Evolutionary conservation across 2,329 filamentous ascomycete species (phyloP).

Genomic region (Aspergillus japonicus): DNA sequence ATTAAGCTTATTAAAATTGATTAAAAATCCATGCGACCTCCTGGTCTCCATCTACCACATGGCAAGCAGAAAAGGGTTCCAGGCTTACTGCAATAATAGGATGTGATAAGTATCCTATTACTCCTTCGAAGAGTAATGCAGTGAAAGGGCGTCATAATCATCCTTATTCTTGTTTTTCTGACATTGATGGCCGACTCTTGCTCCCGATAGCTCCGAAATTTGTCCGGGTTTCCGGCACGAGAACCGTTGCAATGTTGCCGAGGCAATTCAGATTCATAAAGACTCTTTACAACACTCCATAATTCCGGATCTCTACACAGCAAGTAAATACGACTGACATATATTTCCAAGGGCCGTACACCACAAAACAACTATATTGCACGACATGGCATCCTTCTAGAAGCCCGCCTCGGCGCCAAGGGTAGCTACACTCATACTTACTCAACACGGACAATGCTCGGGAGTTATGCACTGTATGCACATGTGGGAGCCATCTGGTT

Average conservation of each 20-base stretch:
- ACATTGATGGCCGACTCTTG: no score
- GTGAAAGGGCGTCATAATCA: neutral
- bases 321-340: neutral
- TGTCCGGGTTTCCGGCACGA: no score
- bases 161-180: no score
- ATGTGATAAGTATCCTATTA: neutral
- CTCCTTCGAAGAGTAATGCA: neutral
- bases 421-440: neutral
- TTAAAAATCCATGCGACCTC: neutral
- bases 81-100: neutral
- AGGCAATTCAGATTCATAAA: no score
- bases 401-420: neutral
- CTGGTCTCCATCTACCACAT: neutral
- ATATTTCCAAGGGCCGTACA: neutral
- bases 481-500: neutral
- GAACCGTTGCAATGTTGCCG: no score
- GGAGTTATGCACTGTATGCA: neutral
- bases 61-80: neutral
- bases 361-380: neutral
- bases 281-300: no score
- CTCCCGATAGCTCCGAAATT: no score
- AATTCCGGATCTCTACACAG: neutral
- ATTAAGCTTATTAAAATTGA: neutral
- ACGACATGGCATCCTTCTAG: neutral
- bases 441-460: neutral